phyloP scores from a whole-genome alignment of 164 flowering plant species.

The Brasenia schreberi region DNA sequence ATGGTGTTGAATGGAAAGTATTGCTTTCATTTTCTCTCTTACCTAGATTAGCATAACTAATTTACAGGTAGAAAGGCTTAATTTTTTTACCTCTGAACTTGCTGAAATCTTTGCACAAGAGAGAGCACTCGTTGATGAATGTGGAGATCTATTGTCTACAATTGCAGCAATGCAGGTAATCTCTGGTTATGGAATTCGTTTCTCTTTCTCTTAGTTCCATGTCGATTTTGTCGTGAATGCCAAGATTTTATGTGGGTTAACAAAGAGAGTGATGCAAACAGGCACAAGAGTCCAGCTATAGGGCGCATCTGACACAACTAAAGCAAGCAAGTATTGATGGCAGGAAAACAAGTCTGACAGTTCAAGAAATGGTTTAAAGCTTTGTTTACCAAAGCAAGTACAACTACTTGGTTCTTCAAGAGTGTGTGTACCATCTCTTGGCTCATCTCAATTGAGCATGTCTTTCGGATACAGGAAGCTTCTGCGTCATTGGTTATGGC shows the following conservation, averaged over 20 bases:
- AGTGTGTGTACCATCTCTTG: too few relatives aligned
- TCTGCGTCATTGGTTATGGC: too few relatives aligned
- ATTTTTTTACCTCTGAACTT: conserved; percentile 45
- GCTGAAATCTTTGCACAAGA: conserved; percentile 37
- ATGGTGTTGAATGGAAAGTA: too few relatives aligned
- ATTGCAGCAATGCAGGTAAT: conserved; percentile 65
- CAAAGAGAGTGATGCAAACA: conserved; percentile 11
- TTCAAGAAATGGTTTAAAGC: too few relatives aligned
- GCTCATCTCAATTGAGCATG: too few relatives aligned
- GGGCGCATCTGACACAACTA: conserved; percentile 47
- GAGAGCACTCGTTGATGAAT: conserved; percentile 36
- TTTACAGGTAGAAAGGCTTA: conserved; percentile 45
- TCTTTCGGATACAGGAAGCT: too few relatives aligned
- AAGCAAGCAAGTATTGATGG: conserved; percentile 6
- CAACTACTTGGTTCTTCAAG: too few relatives aligned
- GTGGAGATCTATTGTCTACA: conserved; percentile 53
- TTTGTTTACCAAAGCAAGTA: too few relatives aligned
- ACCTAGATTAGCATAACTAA: neutral
- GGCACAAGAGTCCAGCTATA: conserved; percentile 66
- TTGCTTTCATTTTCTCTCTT: too few relatives aligned
- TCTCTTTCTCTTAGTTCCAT: too few relatives aligned
- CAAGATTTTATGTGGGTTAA: neutral
- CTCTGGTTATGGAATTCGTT: neutral
- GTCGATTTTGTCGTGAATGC: neutral
- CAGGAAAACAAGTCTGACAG: too few relatives aligned